Base-by-base conservation (phyloP, 1,139 yeast species). In the Diutina neorugosa region DNA sequence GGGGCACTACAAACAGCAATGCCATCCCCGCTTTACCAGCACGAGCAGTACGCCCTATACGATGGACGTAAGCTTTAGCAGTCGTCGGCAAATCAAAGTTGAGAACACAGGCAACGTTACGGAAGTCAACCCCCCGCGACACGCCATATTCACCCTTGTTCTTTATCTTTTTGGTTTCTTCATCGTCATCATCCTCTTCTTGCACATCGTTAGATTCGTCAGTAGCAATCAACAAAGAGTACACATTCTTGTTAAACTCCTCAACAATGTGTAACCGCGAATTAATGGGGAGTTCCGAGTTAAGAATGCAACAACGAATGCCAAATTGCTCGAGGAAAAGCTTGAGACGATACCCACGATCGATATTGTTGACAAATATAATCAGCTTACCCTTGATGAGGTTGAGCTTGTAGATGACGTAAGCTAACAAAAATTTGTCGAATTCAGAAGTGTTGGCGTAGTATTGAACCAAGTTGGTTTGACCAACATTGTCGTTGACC, bases 11-110 rank as follows among this genome's bases (percentile, higher is more conserved):
- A 70, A 93, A 93, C 31, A 98, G 90, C 56, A 94, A 77, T 0
- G 98, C 86, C 81, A 90, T 91, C 55, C 99, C 99, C 1, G 95
- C 77, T 65, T 89, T 89, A 52, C 96, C 96, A 6, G 96, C 98
- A 68, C 99, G 82, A 4, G 98, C 98, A 2, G 99, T 93, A 73
- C 99, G 83, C 53, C 99, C 99, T 51, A 94, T 80, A 65, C 99
- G 81, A 68, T 94, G 99, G 47, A 90, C 84, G 65, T 94, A 94
- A 6, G 96, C 82, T 63, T 86, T 86, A 4, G 98, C 84, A 5
- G 96, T 83, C 2, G 89, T 79, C 48, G 99, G 98, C 59, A 94
- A 74, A 66, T 94, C 99, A 65, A 94, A 94, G 69, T 94, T 94
- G 58, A 94, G 74, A 4, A 94, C 98, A 71, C 98, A 93, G 18